A percentile compares a stretch with the other conserved stretches of the same genome.
Conservation (phyloP, 192 early-diverging fungal genomes). For the Coemansia sp. region DNA sequence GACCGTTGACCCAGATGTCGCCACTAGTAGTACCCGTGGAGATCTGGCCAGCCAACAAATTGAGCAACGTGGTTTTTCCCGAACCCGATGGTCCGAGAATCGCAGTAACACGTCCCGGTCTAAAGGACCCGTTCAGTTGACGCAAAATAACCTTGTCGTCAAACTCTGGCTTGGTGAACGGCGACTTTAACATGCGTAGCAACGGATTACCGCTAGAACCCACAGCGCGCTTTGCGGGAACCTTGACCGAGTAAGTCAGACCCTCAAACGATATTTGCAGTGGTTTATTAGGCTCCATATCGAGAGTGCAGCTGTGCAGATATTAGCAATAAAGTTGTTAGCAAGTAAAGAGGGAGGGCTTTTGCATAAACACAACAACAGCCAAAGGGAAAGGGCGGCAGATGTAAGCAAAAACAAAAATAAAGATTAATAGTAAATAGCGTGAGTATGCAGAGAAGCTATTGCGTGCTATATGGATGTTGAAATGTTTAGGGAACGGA, state of each 20-base stretch:
- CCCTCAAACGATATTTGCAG: conserved; percentile 47
- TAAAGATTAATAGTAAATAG: background rate
- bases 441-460: background rate
- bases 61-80: conserved; percentile 69
- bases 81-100: conserved; percentile 68
- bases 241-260: conserved; percentile 46
- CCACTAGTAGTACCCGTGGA: conserved; percentile 55
- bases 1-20: conserved; percentile 62
- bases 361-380: background rate
- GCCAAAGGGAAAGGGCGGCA: background rate
- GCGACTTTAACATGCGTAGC: background rate
- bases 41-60: conserved; percentile 62
- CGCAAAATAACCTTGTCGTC: conserved; percentile 46
- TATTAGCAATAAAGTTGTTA: background rate
- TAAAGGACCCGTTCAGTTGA: conserved; percentile 41
- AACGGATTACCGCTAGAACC: background rate
- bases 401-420: background rate
- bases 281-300: conserved; percentile 24
- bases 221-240: conserved; percentile 10
- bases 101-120: conserved; percentile 61
- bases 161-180: conserved; percentile 10
- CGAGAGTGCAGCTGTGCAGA: background rate
- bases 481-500: background rate
- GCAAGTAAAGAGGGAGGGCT: background rate
- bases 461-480: background rate